Conservation (phyloP, 129 eudicot species). For the Ambrosia trifida region DNA sequence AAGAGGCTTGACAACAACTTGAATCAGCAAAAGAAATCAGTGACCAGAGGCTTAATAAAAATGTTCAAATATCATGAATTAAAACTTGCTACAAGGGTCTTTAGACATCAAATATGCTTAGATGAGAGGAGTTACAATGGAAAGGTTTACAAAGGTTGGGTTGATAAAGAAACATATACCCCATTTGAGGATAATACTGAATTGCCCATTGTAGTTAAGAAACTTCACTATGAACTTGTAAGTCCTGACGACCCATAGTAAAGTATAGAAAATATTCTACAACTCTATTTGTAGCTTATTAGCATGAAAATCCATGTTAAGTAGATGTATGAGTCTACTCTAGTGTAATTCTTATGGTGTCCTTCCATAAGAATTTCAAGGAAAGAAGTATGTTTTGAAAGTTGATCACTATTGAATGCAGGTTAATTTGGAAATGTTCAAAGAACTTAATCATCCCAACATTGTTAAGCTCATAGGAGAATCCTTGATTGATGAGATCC, state of each 20-base stretch:
- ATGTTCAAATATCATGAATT: conserved; percentile 39
- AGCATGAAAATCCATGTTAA: neutral
- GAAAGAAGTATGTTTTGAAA: no score
- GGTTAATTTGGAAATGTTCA: neutral
- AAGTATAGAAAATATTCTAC: neutral
- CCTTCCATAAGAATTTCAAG: no score
- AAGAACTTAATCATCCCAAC: conserved; percentile 8
- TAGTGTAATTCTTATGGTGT: neutral
- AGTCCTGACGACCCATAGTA: conserved; percentile 53
- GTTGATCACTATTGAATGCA: conserved; percentile 14
- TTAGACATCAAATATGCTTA: conserved; percentile 37
- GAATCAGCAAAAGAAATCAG: neutral
- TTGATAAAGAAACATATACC: conserved; percentile 45
- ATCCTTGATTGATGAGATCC: neutral
- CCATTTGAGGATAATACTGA: conserved; percentile 42
- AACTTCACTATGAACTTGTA: conserved; percentile 37
- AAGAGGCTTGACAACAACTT: neutral
- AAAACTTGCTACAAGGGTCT: conserved; percentile 48
- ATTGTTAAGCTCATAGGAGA: conserved; percentile 15
- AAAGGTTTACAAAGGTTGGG: conserved; percentile 52
- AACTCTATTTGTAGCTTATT: neutral
- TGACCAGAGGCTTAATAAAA: conserved; percentile 41
- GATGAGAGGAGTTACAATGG: conserved; percentile 48
- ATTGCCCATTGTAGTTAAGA: conserved; percentile 54
- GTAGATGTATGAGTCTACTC: neutral